Base-by-base conservation (phyloP, 2,329 filamentous ascomycete genomes). In the Davidsoniella eucalypti region DNA sequence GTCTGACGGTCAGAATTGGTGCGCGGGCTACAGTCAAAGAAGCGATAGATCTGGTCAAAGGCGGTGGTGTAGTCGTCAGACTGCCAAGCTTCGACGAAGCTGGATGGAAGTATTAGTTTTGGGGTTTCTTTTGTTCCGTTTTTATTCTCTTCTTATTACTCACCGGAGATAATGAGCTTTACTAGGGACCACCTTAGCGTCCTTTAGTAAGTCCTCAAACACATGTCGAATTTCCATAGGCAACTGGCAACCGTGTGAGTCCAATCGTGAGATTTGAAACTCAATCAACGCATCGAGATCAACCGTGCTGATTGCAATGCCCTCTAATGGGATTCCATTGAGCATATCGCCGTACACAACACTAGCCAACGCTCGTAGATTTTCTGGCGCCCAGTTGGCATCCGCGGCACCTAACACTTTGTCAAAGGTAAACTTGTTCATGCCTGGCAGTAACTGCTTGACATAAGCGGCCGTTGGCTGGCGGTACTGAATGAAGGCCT, bases 1-100 rank as follows among this genome's bases (percentile, higher is more conserved):
- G 88, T 88, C 4, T 84, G 76, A 21, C 84, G 80, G 58, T 94
- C 84, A 54, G 80, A 71, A 56, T 80, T 84, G 58, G 92, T 84
- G 78, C 93, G 29, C 10, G 50, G 87, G 1, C 88, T 92, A 64
- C 94, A 95, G 63, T 98, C 92, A 59, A 95, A 98, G 63, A 95
- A 98, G 47, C 87, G 81, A 63, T 96, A 88, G 17, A 98, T 71
- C 56, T 82, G 82, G 59, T 98, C 90, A 61, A 95, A 92, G 0
- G 92, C 84, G 1, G 84, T 86, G 10, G 84, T 80, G 59, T 90
- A 93, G 63, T 96, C 87, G 4, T 90, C 90, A 3, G 87, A 80
- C 61, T 83, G 78, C 90, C 88, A 96, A 0, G 87, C 78, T 62
- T 98, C 88, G 12, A 95, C 78, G 60, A 94, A 96, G 57, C 82